Percentiles rank a stretch among this genome's conserved stretches.
Evolutionary conservation across 441 rosid genomes (phyloP).

Genomic region (Dalechampia spathulata): DNA sequence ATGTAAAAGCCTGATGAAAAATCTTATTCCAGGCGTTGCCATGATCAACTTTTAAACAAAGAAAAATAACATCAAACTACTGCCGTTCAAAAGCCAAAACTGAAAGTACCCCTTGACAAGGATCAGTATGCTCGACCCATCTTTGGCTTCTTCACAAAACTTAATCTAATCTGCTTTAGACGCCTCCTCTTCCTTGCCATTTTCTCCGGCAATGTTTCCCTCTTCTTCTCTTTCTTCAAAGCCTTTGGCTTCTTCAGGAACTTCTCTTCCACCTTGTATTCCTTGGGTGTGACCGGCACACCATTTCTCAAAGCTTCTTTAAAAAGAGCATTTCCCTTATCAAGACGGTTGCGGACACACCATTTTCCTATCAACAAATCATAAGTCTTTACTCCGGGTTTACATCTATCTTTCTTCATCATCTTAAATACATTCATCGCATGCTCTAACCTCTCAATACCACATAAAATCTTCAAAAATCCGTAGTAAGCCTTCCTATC

Average conservation of each 20-base stretch:
- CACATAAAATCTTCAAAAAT: slow-evolving; percentile 72
- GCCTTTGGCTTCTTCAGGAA: slow-evolving; percentile 56
- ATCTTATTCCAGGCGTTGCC: slow-evolving; percentile 6
- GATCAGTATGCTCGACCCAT: slow-evolving; percentile 24
- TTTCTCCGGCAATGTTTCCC: slow-evolving; percentile 93
- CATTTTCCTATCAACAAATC: slow-evolving; percentile 76
- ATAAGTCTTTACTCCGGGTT: slow-evolving; percentile 69
- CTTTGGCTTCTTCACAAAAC: slow-evolving; percentile 85
- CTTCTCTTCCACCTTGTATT: slow-evolving; percentile 54
- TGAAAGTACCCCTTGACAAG: slow-evolving; percentile 2
- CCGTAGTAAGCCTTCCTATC: slow-evolving; percentile 59
- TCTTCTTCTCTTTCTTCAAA: slow-evolving; percentile 61
- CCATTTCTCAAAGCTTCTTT: slow-evolving; percentile 61
- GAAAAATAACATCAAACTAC: not conserved
- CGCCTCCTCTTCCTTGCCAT: slow-evolving; percentile 81
- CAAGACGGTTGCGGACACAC: slow-evolving; percentile 58
- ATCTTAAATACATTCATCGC: slow-evolving; percentile 69
- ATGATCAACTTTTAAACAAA: slow-evolving; percentile 1
- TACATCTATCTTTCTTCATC: slow-evolving; percentile 70
- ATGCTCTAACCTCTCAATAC: slow-evolving; percentile 92
- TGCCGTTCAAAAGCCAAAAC: slow-evolving; percentile 2
- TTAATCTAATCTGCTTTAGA: slow-evolving; percentile 69
- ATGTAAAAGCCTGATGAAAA: not conserved
- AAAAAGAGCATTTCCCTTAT: slow-evolving; percentile 64
- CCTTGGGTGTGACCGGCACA: slow-evolving; percentile 55